These are phyloP conservation scores for Pichia occidentalis DNA, from an alignment of 805 yeast species.

Conservation along the genomic window DNA sequence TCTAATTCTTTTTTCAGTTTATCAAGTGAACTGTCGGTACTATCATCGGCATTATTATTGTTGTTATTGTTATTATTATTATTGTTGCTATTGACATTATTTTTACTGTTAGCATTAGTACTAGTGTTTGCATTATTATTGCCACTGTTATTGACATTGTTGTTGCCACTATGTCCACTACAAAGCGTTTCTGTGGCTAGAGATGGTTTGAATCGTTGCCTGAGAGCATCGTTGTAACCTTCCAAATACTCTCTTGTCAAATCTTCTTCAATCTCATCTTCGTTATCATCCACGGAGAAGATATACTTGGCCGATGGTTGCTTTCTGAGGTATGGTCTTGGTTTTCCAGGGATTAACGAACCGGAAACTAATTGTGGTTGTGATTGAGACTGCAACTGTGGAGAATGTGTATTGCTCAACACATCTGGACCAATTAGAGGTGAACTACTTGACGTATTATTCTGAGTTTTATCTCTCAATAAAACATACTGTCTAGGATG, in stretches of 20 bases:
- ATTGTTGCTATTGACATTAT: too few relatives aligned
- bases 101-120: too few relatives aligned
- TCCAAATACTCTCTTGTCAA: constrained; percentile 56
- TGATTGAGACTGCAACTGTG: constrained; percentile 12
- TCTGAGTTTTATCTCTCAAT: constrained; percentile 23
- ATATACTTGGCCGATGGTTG: constrained; percentile 33
- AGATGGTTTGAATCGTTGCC: constrained; percentile 31
- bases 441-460: constrained; percentile 1
- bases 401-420: constrained; percentile 15
- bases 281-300: constrained; percentile 79
- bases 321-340: constrained; percentile 23
- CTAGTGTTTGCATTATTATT: too few relatives aligned
- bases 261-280: constrained; percentile 61
- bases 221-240: constrained; percentile 67
- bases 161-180: too few relatives aligned
- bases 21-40: constrained; percentile 21
- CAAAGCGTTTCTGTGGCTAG: too few relatives aligned
- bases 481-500: constrained; percentile 30
- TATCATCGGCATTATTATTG: neutral
- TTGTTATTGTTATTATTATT: too few relatives aligned
- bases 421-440: constrained; percentile 11
- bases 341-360: constrained; percentile 13
- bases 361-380: constrained; percentile 2
- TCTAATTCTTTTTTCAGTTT: constrained; percentile 23
- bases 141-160: too few relatives aligned